These are phyloP conservation scores for Xylaria sp. DNA, from an alignment of 2,329 filamentous ascomycete species.

Conservation along the genomic window DNA sequence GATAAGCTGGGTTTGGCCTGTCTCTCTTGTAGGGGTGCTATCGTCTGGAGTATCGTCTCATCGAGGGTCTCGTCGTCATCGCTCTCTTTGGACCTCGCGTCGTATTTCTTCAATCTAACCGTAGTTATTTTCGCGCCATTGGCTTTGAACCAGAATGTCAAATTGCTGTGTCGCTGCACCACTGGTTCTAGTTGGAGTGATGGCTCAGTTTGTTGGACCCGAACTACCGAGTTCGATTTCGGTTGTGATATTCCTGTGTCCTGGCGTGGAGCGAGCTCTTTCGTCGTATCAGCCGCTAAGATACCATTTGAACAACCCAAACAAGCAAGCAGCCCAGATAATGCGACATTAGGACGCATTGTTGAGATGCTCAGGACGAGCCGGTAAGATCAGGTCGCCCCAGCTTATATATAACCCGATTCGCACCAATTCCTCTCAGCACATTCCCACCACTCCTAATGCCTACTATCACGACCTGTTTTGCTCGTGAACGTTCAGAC, in stretches of 20 bases:
- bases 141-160: not conserved
- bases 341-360: slow-evolving; percentile 39
- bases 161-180: not conserved
- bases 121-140: not conserved
- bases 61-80: not conserved
- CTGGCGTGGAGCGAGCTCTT: not conserved
- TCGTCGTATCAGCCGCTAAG: not conserved
- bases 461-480: not conserved
- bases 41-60: not conserved
- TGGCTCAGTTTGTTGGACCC: not conserved
- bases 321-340: slow-evolving; percentile 34
- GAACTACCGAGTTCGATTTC: not conserved
- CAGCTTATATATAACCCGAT: slow-evolving; percentile 28
- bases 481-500: slow-evolving; percentile 1
- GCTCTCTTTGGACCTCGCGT: not conserved
- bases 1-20: no score
- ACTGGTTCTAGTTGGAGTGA: not conserved
- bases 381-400: slow-evolving; percentile 25
- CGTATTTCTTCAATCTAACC: slow-evolving; percentile 6
- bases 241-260: not conserved
- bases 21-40: no score
- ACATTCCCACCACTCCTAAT: slow-evolving; percentile 18
- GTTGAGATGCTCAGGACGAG: slow-evolving; percentile 24
- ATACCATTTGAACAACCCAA: slow-evolving; percentile 32
- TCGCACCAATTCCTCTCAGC: slow-evolving; percentile 25